phyloP scores from a whole-genome alignment of 768 basidiomycete species.

The Pleurotus citrinopileatus region DNA sequence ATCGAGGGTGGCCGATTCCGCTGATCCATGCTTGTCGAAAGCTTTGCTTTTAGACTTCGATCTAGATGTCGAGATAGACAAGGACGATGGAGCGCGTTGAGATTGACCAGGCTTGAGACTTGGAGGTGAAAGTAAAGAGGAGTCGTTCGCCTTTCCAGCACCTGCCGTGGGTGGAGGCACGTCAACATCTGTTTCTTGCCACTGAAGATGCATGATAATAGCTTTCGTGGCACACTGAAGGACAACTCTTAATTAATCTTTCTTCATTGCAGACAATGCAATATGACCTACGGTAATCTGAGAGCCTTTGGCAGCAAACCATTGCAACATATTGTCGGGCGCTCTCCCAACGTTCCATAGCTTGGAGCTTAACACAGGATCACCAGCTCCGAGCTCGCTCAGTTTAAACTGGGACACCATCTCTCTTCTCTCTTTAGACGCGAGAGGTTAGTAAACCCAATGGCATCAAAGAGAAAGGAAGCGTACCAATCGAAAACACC shows the following conservation, averaged over 20 bases:
- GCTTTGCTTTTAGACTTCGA: background rate
- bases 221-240: constrained; percentile 89
- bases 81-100: constrained; percentile 2
- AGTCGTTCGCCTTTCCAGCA: constrained; percentile 10
- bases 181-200: constrained; percentile 62
- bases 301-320: constrained; percentile 88
- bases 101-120: constrained; percentile 7
- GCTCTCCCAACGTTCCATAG: constrained; percentile 77
- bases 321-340: constrained; percentile 89
- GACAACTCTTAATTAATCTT: too few species aligned
- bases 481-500: constrained; percentile 87
- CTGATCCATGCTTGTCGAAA: background rate
- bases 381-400: constrained; percentile 67
- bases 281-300: constrained; percentile 77
- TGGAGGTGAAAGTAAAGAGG: constrained; percentile 20
- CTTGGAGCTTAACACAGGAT: constrained; percentile 64
- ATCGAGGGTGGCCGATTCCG: background rate
- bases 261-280: background rate
- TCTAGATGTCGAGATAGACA: constrained; percentile 3
- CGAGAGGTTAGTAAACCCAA: background rate
- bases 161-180: constrained; percentile 14
- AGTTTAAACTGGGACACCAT: constrained; percentile 94
- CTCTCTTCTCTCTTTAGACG: constrained; percentile 55
- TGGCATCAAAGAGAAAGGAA: background rate
- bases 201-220: constrained; percentile 80